Percentiles rank a stretch among this genome's conserved stretches.
Conservation (phyloP, 139 green algal species). For the Tetradesmus lagerheimii region DNA sequence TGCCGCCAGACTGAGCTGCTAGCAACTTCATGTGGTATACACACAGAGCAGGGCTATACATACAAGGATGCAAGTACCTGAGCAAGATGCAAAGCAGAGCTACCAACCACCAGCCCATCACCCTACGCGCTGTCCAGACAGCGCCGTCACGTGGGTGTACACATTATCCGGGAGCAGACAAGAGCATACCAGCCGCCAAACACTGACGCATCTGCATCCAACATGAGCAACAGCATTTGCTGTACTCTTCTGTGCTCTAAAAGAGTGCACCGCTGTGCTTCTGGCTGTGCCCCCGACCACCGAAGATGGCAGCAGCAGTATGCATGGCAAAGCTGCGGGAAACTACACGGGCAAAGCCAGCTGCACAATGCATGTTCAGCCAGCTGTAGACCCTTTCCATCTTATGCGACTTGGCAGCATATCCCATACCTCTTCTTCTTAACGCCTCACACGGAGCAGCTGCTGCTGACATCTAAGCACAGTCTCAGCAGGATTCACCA, state of each 20-base stretch:
- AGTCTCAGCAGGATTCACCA: no score
- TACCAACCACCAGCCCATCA: neutral
- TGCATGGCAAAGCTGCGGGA: neutral
- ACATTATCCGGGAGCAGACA: neutral
- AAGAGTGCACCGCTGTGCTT: neutral
- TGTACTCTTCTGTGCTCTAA: neutral
- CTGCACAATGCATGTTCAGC: neutral
- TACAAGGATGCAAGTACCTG: neutral
- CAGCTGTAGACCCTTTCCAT: neutral
- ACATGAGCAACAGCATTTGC: neutral
- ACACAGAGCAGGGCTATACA: neutral
- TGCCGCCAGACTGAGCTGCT: neutral
- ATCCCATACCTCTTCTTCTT: no score
- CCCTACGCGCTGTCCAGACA: neutral
- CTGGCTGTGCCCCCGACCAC: neutral
- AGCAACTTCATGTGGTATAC: neutral
- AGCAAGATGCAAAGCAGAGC: neutral
- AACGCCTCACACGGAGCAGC: no score
- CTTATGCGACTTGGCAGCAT: neutral
- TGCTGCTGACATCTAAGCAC: no score
- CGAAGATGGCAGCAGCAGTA: neutral
- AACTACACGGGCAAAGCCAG: neutral
- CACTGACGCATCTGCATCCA: neutral
- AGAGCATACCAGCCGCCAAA: neutral
- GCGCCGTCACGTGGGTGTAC: neutral